Evolutionary conservation across 441 rosid species (phyloP).

Genomic region (Euphorbia schlechtendalii): DNA sequence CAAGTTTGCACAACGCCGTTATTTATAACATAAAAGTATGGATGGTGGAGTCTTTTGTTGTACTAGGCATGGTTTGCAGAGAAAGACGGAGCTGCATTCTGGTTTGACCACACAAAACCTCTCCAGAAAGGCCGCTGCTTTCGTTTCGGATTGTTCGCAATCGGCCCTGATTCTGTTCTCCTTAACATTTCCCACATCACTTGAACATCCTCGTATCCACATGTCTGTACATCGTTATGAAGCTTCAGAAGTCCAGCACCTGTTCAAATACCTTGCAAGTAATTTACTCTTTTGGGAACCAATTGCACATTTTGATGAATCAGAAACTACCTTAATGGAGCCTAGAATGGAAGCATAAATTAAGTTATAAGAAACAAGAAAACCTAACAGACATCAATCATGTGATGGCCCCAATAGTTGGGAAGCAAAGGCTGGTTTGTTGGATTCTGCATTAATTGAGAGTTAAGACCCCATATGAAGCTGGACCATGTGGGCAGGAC

Average conservation of each 20-base stretch:
- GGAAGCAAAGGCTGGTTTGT: conserved; percentile 7
- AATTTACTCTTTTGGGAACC: neutral
- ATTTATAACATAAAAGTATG: conserved; percentile 10
- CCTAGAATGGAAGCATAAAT: neutral
- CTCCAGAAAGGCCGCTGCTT: conserved; percentile 45
- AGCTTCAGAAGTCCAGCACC: conserved; percentile 57
- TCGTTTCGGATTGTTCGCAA: conserved; percentile 25
- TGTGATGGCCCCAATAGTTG: neutral
- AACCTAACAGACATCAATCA: too few relatives aligned
- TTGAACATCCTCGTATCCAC: conserved; percentile 59
- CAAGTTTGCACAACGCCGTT: conserved; percentile 10
- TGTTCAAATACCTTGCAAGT: conserved; percentile 13
- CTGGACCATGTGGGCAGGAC: neutral
- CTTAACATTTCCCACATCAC: conserved; percentile 74
- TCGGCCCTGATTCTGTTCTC: conserved; percentile 37
- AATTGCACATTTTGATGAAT: too few relatives aligned
- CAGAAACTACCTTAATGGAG: too few relatives aligned
- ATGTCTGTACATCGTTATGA: conserved; percentile 49
- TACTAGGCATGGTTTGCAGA: conserved; percentile 29
- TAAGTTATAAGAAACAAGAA: too few relatives aligned
- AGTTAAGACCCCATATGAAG: conserved; percentile 6
- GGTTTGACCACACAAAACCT: conserved; percentile 40
- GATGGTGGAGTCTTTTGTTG: neutral
- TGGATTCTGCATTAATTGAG: conserved; percentile 4
- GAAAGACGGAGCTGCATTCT: conserved; percentile 27